Percentiles rank a stretch among this genome's conserved stretches.
These are phyloP conservation scores for Byssothecium circinans DNA, from an alignment of 2,329 filamentous ascomycete genomes.

Conservation along the genomic window DNA sequence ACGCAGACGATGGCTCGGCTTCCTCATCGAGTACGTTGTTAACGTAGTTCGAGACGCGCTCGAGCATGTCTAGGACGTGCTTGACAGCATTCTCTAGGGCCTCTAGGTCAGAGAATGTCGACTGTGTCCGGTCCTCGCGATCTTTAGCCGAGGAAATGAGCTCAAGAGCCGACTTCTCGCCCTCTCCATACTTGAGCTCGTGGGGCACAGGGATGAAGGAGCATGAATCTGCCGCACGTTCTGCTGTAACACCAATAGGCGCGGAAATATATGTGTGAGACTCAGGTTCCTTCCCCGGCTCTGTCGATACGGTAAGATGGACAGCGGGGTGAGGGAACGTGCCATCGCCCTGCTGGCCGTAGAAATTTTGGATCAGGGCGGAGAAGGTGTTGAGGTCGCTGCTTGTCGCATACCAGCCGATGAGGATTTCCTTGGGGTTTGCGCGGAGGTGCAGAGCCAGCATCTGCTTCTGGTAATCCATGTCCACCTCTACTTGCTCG, in stretches of 20 bases:
- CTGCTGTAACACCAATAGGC: slow-evolving; percentile 90
- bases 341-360: slow-evolving; percentile 92
- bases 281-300: slow-evolving; percentile 84
- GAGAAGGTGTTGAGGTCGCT: slow-evolving; percentile 98
- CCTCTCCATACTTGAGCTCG: slow-evolving; percentile 85
- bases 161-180: slow-evolving; percentile 76
- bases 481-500: slow-evolving; percentile 98
- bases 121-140: slow-evolving; percentile 70
- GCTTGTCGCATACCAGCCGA: slow-evolving; percentile 98
- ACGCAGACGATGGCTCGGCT: slow-evolving; percentile 80
- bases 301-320: slow-evolving; percentile 91
- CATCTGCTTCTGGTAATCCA: slow-evolving; percentile 99
- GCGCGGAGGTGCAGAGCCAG: slow-evolving; percentile 91
- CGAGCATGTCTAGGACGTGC: slow-evolving; percentile 84
- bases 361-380: slow-evolving; percentile 99
- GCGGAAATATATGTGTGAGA: slow-evolving; percentile 93
- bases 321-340: slow-evolving; percentile 97
- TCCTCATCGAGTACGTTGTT: slow-evolving; percentile 94
- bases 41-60: slow-evolving; percentile 89
- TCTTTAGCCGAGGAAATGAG: slow-evolving; percentile 82
- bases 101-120: slow-evolving; percentile 85
- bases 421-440: slow-evolving; percentile 87
- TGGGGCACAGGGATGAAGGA: slow-evolving; percentile 97
- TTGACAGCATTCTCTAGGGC: slow-evolving; percentile 81
- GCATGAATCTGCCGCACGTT: slow-evolving; percentile 93